Evolutionary conservation across 129 eudicot species (phyloP), one percentile per base, ranked within the genome.

Genomic region (Pulicaria dysenterica): DNA sequence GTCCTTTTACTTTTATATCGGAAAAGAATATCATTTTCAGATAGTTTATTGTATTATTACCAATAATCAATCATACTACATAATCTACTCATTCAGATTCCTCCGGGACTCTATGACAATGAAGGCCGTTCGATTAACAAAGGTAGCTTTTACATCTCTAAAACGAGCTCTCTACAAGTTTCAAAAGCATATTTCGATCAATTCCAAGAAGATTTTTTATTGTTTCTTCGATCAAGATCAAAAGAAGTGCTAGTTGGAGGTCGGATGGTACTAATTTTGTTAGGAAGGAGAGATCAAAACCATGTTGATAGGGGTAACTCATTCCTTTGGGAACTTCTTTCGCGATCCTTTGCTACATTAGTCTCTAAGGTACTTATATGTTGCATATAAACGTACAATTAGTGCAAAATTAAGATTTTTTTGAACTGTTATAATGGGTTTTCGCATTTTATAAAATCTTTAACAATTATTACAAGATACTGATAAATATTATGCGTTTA

Each of bases 221-320:
- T 84, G 76, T 94, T 94, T 70, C 86, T 94, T 2, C 73, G 43
- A 46, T 89, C 95, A 55, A 75, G 99, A 65, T 84, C 99, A 0
- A 74, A 83, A 75, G 99, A 94, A 60, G 47, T 94, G 3, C 61
- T 83, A 10, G 31, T 5, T 0, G 91, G 91, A 58, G 99, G 99
- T 45, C 69, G 83, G 44, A 91, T 88, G 94, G 91, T 86, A 38
- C 82, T 95, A 8, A 83, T 95, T 57, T 70, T 90, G 72, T 77
- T 95, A 75, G 99, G 94, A 67, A 85, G 99, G 65, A 69, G 72
- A 11, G 85, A 81, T 38, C 77, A 61, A 44, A 46, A 59, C 73
- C 96, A 95, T 80, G 80, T 82, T 36, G 96, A 90, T 38, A 65
- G 96, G 62, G 97, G 94, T 39, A 95, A 84, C 70, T 79, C 94